Conservation (phyloP, 345 rosid species). For the Rhodamnia rubescens region DNA sequence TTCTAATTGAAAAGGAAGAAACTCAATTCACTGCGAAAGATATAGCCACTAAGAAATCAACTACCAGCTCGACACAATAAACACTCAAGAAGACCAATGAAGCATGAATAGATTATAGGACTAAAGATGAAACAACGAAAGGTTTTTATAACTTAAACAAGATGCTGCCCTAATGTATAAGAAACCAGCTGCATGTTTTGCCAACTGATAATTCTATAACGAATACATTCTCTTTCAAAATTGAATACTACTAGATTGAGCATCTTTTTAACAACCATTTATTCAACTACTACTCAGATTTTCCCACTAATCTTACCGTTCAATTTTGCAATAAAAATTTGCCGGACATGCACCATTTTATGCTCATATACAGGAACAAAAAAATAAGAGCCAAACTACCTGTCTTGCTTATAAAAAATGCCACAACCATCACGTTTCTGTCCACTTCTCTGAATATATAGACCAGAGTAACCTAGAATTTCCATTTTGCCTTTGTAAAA, state of each 20-base stretch:
- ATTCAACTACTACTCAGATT: not conserved
- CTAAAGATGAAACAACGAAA: not conserved
- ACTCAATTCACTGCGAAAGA: not conserved
- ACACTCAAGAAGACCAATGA: not conserved
- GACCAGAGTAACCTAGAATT: conserved; percentile 53
- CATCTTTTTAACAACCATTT: not conserved
- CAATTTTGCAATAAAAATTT: not conserved
- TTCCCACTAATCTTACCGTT: not conserved
- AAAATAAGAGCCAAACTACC: conserved; percentile 25
- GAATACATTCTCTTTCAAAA: not conserved
- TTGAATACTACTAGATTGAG: not conserved
- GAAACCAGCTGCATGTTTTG: not conserved
- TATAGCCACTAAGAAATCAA: not conserved
- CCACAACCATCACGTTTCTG: conserved; percentile 90
- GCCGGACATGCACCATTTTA: not conserved
- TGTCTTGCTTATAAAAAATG: conserved; percentile 58
- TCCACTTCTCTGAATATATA: conserved; percentile 76
- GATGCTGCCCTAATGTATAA: not conserved
- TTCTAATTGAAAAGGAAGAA: not conserved
- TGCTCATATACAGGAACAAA: not conserved
- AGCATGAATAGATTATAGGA: not conserved
- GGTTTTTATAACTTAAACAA: not conserved
- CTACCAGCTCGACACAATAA: not conserved
- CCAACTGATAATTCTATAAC: not conserved
- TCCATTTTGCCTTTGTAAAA: conserved; percentile 65